Base-by-base conservation (phyloP, 2,329 filamentous ascomycete genomes). In the Helicocarpus griseus region DNA sequence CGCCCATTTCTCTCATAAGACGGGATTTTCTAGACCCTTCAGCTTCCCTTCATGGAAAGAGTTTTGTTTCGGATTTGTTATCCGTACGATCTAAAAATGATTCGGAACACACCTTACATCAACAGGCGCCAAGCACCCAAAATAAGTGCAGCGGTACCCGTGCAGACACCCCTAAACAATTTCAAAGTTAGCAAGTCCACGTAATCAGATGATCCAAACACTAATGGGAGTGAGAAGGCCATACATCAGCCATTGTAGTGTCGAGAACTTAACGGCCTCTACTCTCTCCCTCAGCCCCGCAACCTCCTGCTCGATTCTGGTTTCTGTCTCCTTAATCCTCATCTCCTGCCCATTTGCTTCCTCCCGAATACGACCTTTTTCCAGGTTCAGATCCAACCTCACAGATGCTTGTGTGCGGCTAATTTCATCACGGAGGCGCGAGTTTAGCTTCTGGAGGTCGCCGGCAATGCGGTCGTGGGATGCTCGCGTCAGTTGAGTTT, bases 291-390 rank as follows among this genome's bases (percentile, higher is more conserved):
- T 77, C 65, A 98, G 69, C 29, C 86, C 86, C 38, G 91, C 91
- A 50, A 93, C 89, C 75, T 97, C 93, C 73, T 97, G 91, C 75
- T 98, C 93, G 63, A 98, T 97, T 71, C 94, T 85, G 53, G 90
- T 95, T 74, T 98, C 93, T 11, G 93, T 97, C 78, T 98, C 93
- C 75, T 95, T 96, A 63, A 98, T 89, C 75, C 95, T 94, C 71
- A 98, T 82, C 70, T 98, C 93, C 73, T 97, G 93, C 53, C 87
- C 86, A 59, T 95, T 94, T 17, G 90, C 89, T 75, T 98, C 93
- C 72, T 98, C 93, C 56, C 93, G 78, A 60, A 97, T 98, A 56
- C 93, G 80, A 13, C 93, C 93, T 74, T 98, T 98, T 66, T 98
- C 93, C 43, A 98, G 74, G 69, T 97, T 98, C 55, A 98, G 73